phyloP scores from a whole-genome alignment of 768 basidiomycete genomes.

The Phylloporus scabripes region DNA sequence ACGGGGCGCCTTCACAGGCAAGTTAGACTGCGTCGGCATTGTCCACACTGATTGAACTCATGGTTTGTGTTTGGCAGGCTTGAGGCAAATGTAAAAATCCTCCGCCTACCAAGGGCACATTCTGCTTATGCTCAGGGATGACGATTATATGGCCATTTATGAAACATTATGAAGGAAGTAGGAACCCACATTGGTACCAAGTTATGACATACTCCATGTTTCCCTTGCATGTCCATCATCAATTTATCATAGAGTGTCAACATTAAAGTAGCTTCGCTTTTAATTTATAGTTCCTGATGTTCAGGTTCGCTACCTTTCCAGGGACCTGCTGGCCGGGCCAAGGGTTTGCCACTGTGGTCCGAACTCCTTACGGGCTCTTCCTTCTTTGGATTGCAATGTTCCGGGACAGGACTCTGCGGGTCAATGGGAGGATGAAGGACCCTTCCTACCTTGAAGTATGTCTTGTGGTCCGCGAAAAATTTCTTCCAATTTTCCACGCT shows the following conservation, averaged over 20 bases:
- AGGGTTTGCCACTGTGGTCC: slow-evolving; percentile 27
- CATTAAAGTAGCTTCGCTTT: slow-evolving; percentile 9
- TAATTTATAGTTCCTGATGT: slow-evolving; percentile 31
- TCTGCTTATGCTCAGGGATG: slow-evolving; percentile 13
- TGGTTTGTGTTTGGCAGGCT: slow-evolving; percentile 24
- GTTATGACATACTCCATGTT: slow-evolving; percentile 20
- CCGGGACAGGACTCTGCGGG: slow-evolving; percentile 66
- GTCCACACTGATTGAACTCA: slow-evolving; percentile 14
- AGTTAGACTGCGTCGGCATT: slow-evolving; percentile 26
- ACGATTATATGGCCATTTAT: slow-evolving; percentile 25
- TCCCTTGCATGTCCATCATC: slow-evolving; percentile 19
- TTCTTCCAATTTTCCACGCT: slow-evolving; percentile 83
- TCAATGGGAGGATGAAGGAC: slow-evolving; percentile 76
- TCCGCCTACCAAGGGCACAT: neutral
- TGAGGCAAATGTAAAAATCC: slow-evolving; percentile 18
- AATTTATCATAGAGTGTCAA: slow-evolving; percentile 9
- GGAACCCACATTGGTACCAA: neutral
- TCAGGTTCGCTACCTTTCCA: slow-evolving; percentile 7
- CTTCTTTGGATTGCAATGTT: slow-evolving; percentile 68
- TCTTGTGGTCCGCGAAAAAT: slow-evolving; percentile 79
- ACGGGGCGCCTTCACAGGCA: slow-evolving; percentile 44
- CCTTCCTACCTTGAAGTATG: slow-evolving; percentile 71
- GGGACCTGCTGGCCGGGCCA: slow-evolving; percentile 16
- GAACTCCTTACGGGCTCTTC: slow-evolving; percentile 27
- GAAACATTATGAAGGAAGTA: slow-evolving; percentile 15